Conservation (phyloP, 2,329 filamentous ascomycete genomes). For the Pseudogymnoascus sp. region DNA sequence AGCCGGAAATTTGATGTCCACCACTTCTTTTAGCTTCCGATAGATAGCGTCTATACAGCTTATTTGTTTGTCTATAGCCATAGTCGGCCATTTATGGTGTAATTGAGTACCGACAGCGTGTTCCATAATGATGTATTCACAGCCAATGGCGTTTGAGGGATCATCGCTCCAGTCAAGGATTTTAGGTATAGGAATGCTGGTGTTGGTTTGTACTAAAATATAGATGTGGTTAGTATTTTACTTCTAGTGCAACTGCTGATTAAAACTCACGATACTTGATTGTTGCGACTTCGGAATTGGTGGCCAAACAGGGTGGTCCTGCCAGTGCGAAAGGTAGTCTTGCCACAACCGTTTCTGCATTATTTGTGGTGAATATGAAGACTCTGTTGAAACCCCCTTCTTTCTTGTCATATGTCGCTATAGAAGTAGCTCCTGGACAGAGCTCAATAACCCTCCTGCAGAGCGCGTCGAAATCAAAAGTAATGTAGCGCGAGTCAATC, state of each 20-base stretch:
- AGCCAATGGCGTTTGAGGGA: slow-evolving; percentile 28
- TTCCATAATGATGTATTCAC: slow-evolving; percentile 36
- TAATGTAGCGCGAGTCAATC: slow-evolving; percentile 31
- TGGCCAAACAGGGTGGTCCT: slow-evolving; percentile 32
- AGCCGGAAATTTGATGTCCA: slow-evolving; percentile 27
- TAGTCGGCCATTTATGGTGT: slow-evolving; percentile 28
- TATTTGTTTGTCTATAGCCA: slow-evolving; percentile 27
- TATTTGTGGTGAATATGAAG: slow-evolving; percentile 36
- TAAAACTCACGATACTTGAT: slow-evolving; percentile 34
- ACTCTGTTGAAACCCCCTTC: slow-evolving; percentile 39
- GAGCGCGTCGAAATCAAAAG: slow-evolving; percentile 36
- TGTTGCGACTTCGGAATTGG: slow-evolving; percentile 39
- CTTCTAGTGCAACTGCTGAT: neutral
- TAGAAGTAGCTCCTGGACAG: slow-evolving; percentile 30
- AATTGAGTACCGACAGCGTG: slow-evolving; percentile 30
- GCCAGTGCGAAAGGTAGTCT: slow-evolving; percentile 35
- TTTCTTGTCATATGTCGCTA: slow-evolving; percentile 34
- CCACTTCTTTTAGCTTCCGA: slow-evolving; percentile 17
- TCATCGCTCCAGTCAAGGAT: slow-evolving; percentile 38
- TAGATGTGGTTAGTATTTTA: neutral
- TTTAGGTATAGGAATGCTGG: slow-evolving; percentile 35
- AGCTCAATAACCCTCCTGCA: slow-evolving; percentile 31
- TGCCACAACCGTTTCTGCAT: slow-evolving; percentile 32
- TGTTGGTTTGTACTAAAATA: slow-evolving; percentile 22
- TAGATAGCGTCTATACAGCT: slow-evolving; percentile 16